These are phyloP conservation scores for Durotheca rogersii DNA, from an alignment of 495 filamentous ascomycete genomes.

Conservation along the genomic window DNA sequence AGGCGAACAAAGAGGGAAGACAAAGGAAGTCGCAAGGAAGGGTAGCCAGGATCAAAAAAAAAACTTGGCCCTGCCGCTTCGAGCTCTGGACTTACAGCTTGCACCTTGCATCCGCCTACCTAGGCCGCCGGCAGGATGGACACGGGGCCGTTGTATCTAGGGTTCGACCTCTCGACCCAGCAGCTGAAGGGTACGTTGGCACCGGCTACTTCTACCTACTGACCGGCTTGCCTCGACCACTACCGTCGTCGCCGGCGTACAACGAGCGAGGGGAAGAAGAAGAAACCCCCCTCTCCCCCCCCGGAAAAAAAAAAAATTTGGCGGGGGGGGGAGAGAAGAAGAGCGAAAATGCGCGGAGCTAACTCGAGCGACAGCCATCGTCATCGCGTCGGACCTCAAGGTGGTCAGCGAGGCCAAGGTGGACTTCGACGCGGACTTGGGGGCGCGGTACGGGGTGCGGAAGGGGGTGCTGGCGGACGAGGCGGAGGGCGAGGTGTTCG, in stretches of 20 bases:
- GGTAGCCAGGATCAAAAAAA: no score
- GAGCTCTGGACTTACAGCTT: no score
- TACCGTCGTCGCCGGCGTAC: no score
- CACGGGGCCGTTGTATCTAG: conserved; percentile 72
- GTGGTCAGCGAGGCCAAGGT: conserved; percentile 74
- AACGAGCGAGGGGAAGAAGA: no score
- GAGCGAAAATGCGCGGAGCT: no score
- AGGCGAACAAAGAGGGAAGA: no score
- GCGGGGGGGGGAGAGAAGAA: no score
- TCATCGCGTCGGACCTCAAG: conserved; percentile 76
- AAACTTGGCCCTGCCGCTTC: no score
- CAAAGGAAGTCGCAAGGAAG: no score
- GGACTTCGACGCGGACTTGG: conserved; percentile 69
- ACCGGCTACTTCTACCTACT: neutral
- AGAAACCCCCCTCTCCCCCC: no score
- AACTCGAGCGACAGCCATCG: conserved; percentile 58
- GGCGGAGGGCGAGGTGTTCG: conserved; percentile 80
- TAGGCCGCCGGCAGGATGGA: conserved; percentile 38
- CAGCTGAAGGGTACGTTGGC: conserved; percentile 78
- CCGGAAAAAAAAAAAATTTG: neutral
- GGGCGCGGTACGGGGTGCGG: conserved; percentile 76
- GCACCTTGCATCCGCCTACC: no score
- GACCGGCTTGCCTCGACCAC: no score
- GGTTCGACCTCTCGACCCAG: conserved; percentile 95
- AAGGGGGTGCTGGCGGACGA: conserved; percentile 87